Evolutionary conservation across 1,139 yeast genomes (phyloP).

Genomic region (Starmera stellimalicola): DNA sequence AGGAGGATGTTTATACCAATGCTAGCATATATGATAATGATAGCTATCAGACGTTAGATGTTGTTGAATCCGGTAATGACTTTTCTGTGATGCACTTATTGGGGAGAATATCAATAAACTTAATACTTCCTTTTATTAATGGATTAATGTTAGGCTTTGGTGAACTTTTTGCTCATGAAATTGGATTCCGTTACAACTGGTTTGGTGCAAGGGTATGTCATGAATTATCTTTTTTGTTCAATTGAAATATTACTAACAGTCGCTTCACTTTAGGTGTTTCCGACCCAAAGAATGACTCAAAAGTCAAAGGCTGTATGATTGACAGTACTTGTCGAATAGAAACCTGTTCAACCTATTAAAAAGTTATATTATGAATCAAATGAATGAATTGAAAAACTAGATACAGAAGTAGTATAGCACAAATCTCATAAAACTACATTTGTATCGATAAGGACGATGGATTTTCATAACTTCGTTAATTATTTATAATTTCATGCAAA

Average conservation of each 20-base stretch:
- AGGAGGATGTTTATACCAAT: neutral
- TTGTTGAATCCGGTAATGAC: neutral
- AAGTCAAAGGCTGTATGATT: slow-evolving; percentile 1
- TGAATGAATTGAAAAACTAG: too few relatives aligned
- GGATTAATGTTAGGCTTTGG: slow-evolving; percentile 97
- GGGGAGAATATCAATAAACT: slow-evolving; percentile 49
- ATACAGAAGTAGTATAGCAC: too few relatives aligned
- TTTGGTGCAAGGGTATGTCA: slow-evolving; percentile 56
- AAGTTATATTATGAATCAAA: too few relatives aligned
- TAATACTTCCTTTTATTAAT: slow-evolving; percentile 79
- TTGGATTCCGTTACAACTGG: slow-evolving; percentile 78
- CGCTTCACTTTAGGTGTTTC: slow-evolving; percentile 22
- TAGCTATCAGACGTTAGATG: neutral
- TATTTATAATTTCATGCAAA: too few relatives aligned
- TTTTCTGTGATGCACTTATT: slow-evolving; percentile 5
- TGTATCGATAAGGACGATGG: too few relatives aligned
- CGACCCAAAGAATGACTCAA: slow-evolving; percentile 23
- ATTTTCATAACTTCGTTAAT: neutral
- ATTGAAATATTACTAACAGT: too few relatives aligned
- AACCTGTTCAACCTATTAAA: too few relatives aligned
- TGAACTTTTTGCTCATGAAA: slow-evolving; percentile 88
- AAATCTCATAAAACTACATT: too few relatives aligned
- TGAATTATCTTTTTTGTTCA: too few relatives aligned
- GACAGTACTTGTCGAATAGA: neutral
- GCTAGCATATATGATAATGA: neutral